Evolutionary conservation across 2,329 filamentous ascomycete species (phyloP), one percentile per base, ranked within the genome.

Genomic region (Aspergillus sp.): DNA sequence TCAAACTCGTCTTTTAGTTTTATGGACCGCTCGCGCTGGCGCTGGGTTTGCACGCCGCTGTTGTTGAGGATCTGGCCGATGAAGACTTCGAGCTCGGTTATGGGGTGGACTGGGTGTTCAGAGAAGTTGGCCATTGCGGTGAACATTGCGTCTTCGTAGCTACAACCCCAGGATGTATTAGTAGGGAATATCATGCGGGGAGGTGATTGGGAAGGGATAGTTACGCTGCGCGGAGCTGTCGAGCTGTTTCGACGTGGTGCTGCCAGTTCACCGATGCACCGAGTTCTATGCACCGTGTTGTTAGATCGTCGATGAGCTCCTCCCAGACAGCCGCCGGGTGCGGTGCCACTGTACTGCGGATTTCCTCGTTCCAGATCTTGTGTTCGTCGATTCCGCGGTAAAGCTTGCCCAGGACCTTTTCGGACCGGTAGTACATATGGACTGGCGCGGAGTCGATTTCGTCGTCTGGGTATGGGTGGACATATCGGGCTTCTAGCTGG

Each of bases 301-400:
- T 61, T 11, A 27, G 21, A 8, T 23, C 45, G n/a, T 39, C 15
- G n/a, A 64, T 47, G 19, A 65, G 51, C 3, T 45, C 45, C 6
- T 54, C 44, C 65, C 62, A 67, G 15, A 60, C 67, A 15, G 48
- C 49, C 17, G 14, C 51, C 5, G 60, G 56, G 43, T 52, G 51
- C 3, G 41, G 41, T 8, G n/a, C 44, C 24, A 24, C 17, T 39
- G 58, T 14, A 19, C 50, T 49, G 12, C 55, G 57, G 17, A 69
- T 45, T 24, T 66, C 55, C 4, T 63, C 41, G 19, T 44, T 62
- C 63, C 58, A 69, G 44, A 93, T 89, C 52, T 82, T 80, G 46
- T 80, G 79, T 70, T 95, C 90, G 64, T 96, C 85, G 11, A 96
- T 86, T 0, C 80, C 82, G 2, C 90, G 84, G 68, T 90, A 95